These are phyloP conservation scores for Ceratobasidium sp. DNA, from an alignment of 1,284 basidiomycete species.

Conservation along the genomic window DNA sequence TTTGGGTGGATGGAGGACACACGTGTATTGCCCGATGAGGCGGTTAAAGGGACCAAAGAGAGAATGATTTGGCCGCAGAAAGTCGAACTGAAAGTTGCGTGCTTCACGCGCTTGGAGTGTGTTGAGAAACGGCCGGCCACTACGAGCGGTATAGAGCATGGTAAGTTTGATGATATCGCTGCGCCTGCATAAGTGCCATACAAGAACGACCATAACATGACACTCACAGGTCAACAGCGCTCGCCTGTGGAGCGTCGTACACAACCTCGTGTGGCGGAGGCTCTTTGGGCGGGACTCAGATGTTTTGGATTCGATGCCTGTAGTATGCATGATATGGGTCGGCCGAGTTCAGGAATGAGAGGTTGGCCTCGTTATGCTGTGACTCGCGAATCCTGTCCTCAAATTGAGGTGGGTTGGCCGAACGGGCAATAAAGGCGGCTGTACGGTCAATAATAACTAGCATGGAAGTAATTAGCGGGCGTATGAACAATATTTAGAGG, in stretches of 20 bases:
- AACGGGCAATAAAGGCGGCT: conserved; percentile 92
- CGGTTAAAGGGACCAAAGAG: conserved; percentile 97
- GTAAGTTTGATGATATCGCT: conserved; percentile 94
- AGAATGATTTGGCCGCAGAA: conserved; percentile 94
- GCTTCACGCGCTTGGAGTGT: conserved; percentile 90
- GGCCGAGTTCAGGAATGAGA: conserved; percentile 93
- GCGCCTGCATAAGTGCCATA: conserved; percentile 48
- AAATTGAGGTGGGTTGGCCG: conserved; percentile 88
- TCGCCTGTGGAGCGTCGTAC: conserved; percentile 90
- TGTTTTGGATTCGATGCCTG: conserved; percentile 85
- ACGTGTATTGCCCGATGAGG: conserved; percentile 96
- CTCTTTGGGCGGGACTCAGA: conserved; percentile 69
- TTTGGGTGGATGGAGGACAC: conserved; percentile 86
- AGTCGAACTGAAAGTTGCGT: conserved; percentile 98
- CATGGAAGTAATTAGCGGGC: conserved; percentile 46
- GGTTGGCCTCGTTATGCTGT: conserved; percentile 94
- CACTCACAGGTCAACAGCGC: conserved; percentile 88
- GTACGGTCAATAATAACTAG: conserved; percentile 96
- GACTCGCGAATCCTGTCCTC: conserved; percentile 96
- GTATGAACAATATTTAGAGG: not conserved
- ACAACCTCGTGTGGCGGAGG: conserved; percentile 89
- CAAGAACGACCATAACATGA: conserved; percentile 6
- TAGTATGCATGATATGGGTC: conserved; percentile 99
- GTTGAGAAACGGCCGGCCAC: conserved; percentile 89
- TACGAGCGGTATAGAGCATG: conserved; percentile 93